Base-by-base conservation (phyloP, 1,284 basidiomycete species). In the Kwoniella shivajii region DNA sequence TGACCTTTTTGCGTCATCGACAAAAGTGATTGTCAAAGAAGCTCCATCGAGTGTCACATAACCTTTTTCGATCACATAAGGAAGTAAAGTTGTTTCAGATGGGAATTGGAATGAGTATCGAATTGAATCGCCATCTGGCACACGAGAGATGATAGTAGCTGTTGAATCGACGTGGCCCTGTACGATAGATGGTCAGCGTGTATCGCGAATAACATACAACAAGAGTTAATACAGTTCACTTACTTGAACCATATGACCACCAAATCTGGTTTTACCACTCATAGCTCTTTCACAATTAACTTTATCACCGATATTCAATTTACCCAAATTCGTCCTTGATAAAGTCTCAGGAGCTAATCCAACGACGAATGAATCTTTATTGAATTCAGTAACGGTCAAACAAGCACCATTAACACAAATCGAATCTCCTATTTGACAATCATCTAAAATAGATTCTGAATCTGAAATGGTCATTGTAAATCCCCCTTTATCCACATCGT, bases 211-310 rank as follows among this genome's bases (percentile, higher is more conserved):
- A 20, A 43, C 33, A 16, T 39, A 29, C 20, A 37, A 27, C 26
- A 34, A 16, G 45, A 10, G 10, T 33, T 52, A 43, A 11, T 49
- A 31, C 26, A 10, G 47, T 37, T 14, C 29, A 66, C 82, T 56
- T 65, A 90, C 92, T 84, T 98, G 95, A 6, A 99, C 96, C 74
- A 97, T 94, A 75, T 99, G 95, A 6, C 95, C 95, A 27, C 95
- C 95, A 71, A 99, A 97, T 42, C 95, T 83, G 10, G 86, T 87
- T 78, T 95, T 89, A 1, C 88, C 87, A 14, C 86, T 86, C 92
- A 99, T 94, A 2, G 95, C 95, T 45, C 95, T 85, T 80, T 99
- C 95, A 49, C 95, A 84, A 78, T 99, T 98, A 52, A 98, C 85
- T 64, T 85, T 83, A 66, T 91, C 88, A 5, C 90, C 91, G 7